phyloP scores from a whole-genome alignment of 345 rosid genomes.

The Cardamine occulta region DNA sequence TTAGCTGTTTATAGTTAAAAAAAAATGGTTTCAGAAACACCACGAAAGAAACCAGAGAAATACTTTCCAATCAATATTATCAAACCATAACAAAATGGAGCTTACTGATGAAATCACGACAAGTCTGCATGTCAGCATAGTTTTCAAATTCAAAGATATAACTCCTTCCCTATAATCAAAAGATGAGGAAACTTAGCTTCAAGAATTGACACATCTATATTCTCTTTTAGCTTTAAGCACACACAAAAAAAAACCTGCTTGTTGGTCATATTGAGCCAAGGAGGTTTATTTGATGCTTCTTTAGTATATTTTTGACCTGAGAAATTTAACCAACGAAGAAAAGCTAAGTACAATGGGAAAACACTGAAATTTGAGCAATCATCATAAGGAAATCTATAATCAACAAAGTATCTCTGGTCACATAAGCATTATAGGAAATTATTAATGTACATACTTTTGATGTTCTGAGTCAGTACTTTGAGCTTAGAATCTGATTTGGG shows the following conservation, averaged over 20 bases:
- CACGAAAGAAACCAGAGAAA: conserved; percentile 25
- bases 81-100: conserved; percentile 8
- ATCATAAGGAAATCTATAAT: neutral
- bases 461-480: conserved; percentile 62
- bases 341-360: neutral
- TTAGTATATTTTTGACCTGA: conserved; percentile 78
- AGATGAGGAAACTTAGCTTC: conserved; percentile 19
- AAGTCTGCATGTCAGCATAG: conserved; percentile 72
- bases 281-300: conserved; percentile 82
- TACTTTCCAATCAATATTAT: conserved; percentile 26
- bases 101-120: conserved; percentile 88
- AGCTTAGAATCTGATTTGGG: conserved; percentile 73
- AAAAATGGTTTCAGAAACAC: neutral
- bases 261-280: conserved; percentile 83
- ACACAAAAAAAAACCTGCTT: conserved; percentile 57
- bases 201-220: neutral
- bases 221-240: conserved; percentile 5
- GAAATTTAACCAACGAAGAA: conserved; percentile 21
- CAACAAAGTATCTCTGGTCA: neutral
- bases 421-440: neutral
- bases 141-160: conserved; percentile 87
- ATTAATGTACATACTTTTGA: conserved; percentile 56
- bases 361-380: neutral
- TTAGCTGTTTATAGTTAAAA: conserved; percentile 60
- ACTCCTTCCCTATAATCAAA: conserved; percentile 61